Base-by-base conservation (phyloP, 2,329 filamentous ascomycete species). In the Coleophoma eucalyptorum region DNA sequence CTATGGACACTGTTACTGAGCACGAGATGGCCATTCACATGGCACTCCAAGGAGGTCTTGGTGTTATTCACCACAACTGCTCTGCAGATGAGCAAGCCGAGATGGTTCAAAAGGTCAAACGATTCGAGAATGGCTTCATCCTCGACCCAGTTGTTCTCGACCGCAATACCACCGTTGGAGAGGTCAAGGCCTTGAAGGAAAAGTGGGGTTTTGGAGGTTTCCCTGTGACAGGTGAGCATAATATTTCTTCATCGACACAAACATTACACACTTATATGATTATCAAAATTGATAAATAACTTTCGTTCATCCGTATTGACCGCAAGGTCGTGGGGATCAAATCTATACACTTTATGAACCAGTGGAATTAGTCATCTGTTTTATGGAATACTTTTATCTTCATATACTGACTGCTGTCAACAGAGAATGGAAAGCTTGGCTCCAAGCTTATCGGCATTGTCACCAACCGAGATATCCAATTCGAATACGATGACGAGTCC, bases 301-400 rank as follows among this genome's bases (percentile, higher is more conserved):
- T 99, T 99, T 99, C 94, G 94, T 99, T 99, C 94, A 93, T 93
- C 94, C 90, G 90, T 81, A 95, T 86, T 83, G 87, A 89, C 86
- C 80, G 80, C 76, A 84, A 81, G 81, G 89, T 90, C 80, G 77
- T 96, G 91, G 82, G 90, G 91, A 96, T 73, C 78, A 73, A 74
- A 60, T 69, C 68, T 75, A 72, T 70, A 64, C 65, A 70, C 70
- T 73, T 71, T 72, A 72, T 77, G 71, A 75, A 60, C 56, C 55
- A 53, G 55, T 48, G 51, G 46, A 47, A 34, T 31, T 42, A 50
- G 58, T 58, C 50, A 43, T 46, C 37, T 51, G 11, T 11, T 31
- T n/a, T 31, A 31, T 44, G 12, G 11, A 44, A 26, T 26, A n/a
- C 15, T 11, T 11, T 4, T 12, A 44, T 13, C 53, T 53, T 54